Evolutionary conservation across 371 early-diverging fungal genomes (phyloP), one percentile per base, ranked within the genome.

Genomic region (Mortierella sp.): DNA sequence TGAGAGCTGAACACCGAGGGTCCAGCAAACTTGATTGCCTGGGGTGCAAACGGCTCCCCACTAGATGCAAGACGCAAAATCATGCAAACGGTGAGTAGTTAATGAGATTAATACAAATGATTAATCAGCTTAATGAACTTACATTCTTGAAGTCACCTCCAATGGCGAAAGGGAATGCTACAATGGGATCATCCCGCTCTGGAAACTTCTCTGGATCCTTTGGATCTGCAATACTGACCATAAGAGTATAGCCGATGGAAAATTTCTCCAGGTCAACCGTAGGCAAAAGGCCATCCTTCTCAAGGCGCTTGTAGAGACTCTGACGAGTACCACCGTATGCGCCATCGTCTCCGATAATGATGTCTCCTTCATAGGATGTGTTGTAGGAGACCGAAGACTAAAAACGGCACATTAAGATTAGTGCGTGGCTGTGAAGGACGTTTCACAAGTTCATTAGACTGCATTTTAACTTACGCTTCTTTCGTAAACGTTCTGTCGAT

Each of bases 261-360:
- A 40, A 49, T 47, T 6, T 20, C 58, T 58, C 66, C 11, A 30
- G 22, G 28, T 65, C 72, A 1, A 12, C 9, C n/a, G 37, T 52
- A 0, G 67, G 73, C 1, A 73, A 57, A 16, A 43, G 10, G 1
- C 67, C 73, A 30, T 45, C 28, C 22, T 49, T 55, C 20, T 66
- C 26, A 45, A 73, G 10, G 2, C 47, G n/a, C 37, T 62, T 62
- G 57, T 73, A 73, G 5, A 73, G 52, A 10, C 55, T 55, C 24
- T 73, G 73, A 14, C 73, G 67, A 14, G 66, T 62, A 3, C 32
- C 63, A 43, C 66, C 62, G 22, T 73, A 73, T 5, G 73, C 72
- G 2, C 72, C 72, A 26, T 72, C 72, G 0, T 66, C 72, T 22
- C 54, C 72, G n/a, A 66, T 47, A 11, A 73, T 62, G 18, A 73